Evolutionary conservation across 768 basidiomycete genomes (phyloP), one percentile per base, ranked within the genome.

Genomic region (Calvatia gigantea): DNA sequence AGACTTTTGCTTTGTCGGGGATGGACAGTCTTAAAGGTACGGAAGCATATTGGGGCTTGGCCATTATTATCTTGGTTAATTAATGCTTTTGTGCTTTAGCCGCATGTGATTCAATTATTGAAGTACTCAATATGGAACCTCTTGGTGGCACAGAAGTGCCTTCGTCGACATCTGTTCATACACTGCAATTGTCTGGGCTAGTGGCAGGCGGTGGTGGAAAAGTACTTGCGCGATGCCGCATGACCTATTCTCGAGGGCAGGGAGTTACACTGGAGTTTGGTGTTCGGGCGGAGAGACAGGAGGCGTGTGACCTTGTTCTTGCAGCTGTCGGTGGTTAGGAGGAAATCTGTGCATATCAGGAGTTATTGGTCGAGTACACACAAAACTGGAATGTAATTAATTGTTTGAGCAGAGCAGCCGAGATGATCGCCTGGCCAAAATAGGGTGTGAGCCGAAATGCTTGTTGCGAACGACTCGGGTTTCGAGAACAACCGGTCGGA

Each of bases 61-160:
- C 29, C 17, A 48, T 53, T 31, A 14, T 54, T 51, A 55, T 57
- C 60, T 19, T 31, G 56, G 15, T 8, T 25, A 42, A 42, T 55
- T 59, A 33, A 62, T 51, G 66, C 54, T 45, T 51, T 50, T 39
- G 62, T 54, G 59, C 61, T 54, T 44, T 67, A 96, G 95, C 94
- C 64, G 96, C 96, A 9, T 97, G 95, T 71, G 90, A 94, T 66
- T 97, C 96, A 25, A 89, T 98, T 63, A 83, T 95, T 63, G 95
- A 97, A 66, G 89, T 98, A 28, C 85, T 98, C 59, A 89, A 92
- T 68, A 98, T 99, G 96, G 94, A 98, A 65, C 82, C 97, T 5
- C 75, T 99, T 15, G 96, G 96, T 59, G 97, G 97, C 11, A 87
- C 89, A 3, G 92, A 98, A 69, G 69, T 72, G 6, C 93, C 96